Evolutionary conservation across 208 protist genomes (phyloP).

Genomic region (Hexamita inflata): DNA sequence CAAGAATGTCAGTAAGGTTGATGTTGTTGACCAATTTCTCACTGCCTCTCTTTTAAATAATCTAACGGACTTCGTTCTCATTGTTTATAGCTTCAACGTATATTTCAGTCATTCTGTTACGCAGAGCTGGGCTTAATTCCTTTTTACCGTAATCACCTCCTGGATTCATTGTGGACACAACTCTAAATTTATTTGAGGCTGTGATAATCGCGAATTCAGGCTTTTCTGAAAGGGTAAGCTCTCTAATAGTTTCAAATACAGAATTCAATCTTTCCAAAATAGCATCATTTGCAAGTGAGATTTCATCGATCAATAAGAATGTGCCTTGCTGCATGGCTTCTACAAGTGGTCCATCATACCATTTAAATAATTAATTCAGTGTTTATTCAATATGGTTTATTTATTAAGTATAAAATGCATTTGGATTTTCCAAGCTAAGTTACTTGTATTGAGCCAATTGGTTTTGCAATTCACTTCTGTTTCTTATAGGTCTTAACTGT

Average conservation of each 20-base stretch:
- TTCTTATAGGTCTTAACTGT: slow-evolving; percentile 58
- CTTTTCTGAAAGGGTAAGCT: slow-evolving; percentile 24
- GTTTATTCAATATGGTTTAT: not conserved
- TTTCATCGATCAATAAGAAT: slow-evolving; percentile 95
- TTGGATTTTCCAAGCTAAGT: no score
- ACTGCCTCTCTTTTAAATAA: slow-evolving; percentile 52
- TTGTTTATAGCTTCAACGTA: slow-evolving; percentile 69
- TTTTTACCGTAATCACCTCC: slow-evolving; percentile 99
- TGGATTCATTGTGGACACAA: slow-evolving; percentile 99
- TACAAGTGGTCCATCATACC: slow-evolving; percentile 94
- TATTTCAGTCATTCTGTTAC: slow-evolving; percentile 98
- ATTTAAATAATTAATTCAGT: slow-evolving; percentile 72
- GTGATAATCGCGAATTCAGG: slow-evolving; percentile 42
- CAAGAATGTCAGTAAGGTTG: no score
- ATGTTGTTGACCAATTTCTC: no score
- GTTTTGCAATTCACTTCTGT: no score
- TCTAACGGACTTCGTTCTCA: slow-evolving; percentile 67
- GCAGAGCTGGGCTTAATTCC: slow-evolving; percentile 93
- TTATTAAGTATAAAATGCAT: not conserved
- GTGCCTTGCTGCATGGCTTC: slow-evolving; percentile 88
- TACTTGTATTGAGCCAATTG: no score
- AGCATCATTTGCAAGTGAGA: slow-evolving; percentile 95
- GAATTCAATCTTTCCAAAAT: slow-evolving; percentile 98
- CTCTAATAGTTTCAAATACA: slow-evolving; percentile 74
- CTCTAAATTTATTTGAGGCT: slow-evolving; percentile 66